Percentiles rank a stretch among this genome's conserved stretches.
Conservation (phyloP, 2,329 filamentous ascomycete species). For the Helotiales sp. region DNA sequence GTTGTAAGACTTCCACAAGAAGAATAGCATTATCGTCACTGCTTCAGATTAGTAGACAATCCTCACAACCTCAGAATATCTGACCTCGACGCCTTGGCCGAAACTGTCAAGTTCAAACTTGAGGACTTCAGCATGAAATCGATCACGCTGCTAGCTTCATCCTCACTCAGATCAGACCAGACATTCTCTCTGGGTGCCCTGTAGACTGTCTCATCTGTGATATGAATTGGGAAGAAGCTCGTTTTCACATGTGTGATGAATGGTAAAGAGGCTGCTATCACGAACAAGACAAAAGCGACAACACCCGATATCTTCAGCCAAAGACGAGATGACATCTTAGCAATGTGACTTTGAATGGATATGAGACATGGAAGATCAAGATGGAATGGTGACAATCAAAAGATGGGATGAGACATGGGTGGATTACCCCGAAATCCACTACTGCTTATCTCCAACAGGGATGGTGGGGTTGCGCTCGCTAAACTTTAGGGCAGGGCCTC, state of each 20-base stretch:
- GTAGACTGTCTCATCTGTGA: neutral
- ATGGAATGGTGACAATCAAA: neutral
- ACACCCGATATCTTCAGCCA: neutral
- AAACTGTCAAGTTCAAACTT: constrained; percentile 14
- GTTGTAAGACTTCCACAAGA: constrained; percentile 18
- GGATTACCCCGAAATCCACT: neutral
- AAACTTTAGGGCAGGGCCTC: neutral
- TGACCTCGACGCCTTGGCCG: constrained; percentile 8
- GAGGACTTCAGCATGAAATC: constrained; percentile 9
- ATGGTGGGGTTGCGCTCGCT: neutral
- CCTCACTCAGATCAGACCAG: constrained; percentile 11
- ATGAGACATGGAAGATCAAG: neutral
- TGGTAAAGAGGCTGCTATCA: neutral
- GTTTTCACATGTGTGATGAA: neutral
- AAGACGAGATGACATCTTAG: neutral
- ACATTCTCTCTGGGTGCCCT: constrained; percentile 12
- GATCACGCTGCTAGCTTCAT: constrained; percentile 7
- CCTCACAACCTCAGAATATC: neutral
- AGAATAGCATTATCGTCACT: constrained; percentile 12
- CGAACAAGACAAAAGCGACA: constrained; percentile 6
- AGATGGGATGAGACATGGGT: neutral
- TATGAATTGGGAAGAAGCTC: neutral
- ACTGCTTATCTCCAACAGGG: neutral
- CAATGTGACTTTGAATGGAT: neutral
- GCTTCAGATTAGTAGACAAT: neutral